A percentile compares a stretch with the other conserved stretches of the same genome.
Evolutionary conservation across 2,329 filamentous ascomycete genomes (phyloP).

Genomic region (Xylariaceae sp.): DNA sequence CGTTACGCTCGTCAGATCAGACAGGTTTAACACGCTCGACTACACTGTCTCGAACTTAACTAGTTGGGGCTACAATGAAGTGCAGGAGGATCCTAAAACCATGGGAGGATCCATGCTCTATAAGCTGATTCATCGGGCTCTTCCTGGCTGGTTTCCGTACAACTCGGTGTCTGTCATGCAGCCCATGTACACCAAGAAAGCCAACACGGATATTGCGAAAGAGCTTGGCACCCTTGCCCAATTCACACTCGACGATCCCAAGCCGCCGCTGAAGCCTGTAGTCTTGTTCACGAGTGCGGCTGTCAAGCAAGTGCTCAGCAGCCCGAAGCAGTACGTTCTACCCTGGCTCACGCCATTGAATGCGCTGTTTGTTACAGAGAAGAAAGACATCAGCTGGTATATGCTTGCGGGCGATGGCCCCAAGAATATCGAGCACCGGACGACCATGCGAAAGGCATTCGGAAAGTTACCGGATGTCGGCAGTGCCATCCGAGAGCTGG

Average conservation of each 20-base stretch:
- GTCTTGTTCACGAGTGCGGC: conserved; percentile 24
- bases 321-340: conserved; percentile 31
- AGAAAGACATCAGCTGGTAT: conserved; percentile 37
- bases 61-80: not conserved
- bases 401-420: conserved; percentile 36
- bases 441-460: conserved; percentile 30
- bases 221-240: conserved; percentile 35
- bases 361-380: conserved; percentile 29
- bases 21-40: conserved; percentile 33
- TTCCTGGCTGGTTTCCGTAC: not conserved
- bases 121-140: not conserved
- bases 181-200: not conserved
- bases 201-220: not conserved
- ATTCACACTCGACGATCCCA: conserved; percentile 34
- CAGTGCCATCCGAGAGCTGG: conserved; percentile 29
- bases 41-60: conserved; percentile 32
- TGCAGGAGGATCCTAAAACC: not conserved
- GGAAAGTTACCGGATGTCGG: conserved; percentile 33
- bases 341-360: conserved; percentile 33
- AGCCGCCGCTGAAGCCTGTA: conserved; percentile 30
- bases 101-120: not conserved
- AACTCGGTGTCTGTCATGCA: not conserved
- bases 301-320: conserved; percentile 32
- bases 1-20: not conserved
- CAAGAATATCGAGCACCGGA: conserved; percentile 30